These are phyloP conservation scores for Agaricales sp. DNA, from an alignment of 1,284 basidiomycete species.

Conservation along the genomic window DNA sequence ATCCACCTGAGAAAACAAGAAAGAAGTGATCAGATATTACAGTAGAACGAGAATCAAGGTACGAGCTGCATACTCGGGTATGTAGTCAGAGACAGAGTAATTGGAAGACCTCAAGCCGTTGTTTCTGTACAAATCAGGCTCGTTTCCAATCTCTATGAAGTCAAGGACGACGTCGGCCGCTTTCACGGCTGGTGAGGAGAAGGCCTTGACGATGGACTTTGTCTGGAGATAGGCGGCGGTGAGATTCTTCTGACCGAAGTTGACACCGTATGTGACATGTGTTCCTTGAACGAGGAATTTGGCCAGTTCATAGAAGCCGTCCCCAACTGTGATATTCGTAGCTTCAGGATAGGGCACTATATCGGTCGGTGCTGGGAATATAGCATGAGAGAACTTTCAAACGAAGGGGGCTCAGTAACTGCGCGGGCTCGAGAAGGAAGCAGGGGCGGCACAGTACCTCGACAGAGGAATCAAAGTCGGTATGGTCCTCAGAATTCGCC, in stretches of 20 bases:
- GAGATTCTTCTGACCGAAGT: slow-evolving; percentile 45
- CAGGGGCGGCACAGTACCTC: slow-evolving; percentile 21
- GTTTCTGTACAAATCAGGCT: slow-evolving; percentile 46
- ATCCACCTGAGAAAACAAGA: slow-evolving; percentile 20
- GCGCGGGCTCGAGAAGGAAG: background rate
- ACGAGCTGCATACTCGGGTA: slow-evolving; percentile 32
- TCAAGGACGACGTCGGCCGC: slow-evolving; percentile 38
- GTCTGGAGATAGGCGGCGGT: slow-evolving; percentile 51
- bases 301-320: slow-evolving; percentile 46
- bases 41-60: slow-evolving; percentile 2
- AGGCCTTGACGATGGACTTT: slow-evolving; percentile 42
- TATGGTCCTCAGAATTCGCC: slow-evolving; percentile 39
- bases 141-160: slow-evolving; percentile 54
- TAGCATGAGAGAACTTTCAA: slow-evolving; percentile 26
- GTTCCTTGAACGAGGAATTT: slow-evolving; percentile 46
- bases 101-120: slow-evolving; percentile 34
- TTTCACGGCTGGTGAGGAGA: slow-evolving; percentile 30
- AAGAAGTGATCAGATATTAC: slow-evolving; percentile 8
- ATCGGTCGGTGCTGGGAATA: slow-evolving; percentile 38
- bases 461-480: slow-evolving; percentile 34
- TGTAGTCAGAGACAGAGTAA: slow-evolving; percentile 41
- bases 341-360: slow-evolving; percentile 57
- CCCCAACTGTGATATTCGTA: slow-evolving; percentile 40
- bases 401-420: slow-evolving; percentile 20
- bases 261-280: slow-evolving; percentile 63